Base-by-base conservation (phyloP, 2,329 filamentous ascomycete genomes). In the Phyllosticta citribraziliensis region DNA sequence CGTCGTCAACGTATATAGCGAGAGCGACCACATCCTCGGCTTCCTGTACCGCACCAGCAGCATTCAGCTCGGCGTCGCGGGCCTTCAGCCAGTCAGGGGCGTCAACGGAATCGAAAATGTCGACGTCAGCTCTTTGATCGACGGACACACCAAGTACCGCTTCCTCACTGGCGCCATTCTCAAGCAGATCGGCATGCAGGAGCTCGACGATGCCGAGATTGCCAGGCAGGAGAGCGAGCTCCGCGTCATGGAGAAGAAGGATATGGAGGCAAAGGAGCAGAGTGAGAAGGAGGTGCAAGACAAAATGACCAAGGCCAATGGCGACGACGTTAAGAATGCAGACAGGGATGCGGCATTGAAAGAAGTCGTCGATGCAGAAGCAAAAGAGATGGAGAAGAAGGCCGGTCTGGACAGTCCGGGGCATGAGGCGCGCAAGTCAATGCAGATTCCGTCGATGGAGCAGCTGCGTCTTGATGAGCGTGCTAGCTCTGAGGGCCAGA, bases 31-130 rank as follows among this genome's bases (percentile, higher is more conserved):
- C 68, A 85, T 97, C 33, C 84, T 97, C 1, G 91, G 85, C 0
- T 93, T 96, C 70, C 78, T 96, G 19, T 96, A 97, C 72, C 85
- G 92, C 53, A 87, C 90, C 2, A 91, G 88, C 51, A 91, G 87
- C 62, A 82, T 96, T 27, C 88, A 94, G 65, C 82, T 89, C 51
- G 92, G 92, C 3, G 84, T 96, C 52, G 91, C 91, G 0, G 93
- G 92, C 0, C 77, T 97, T 1, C 88, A 96, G 70, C 80, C 84
- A 33, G 83, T 95, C 24, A 75, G 84, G 62, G 82, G 80, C 9
- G 83, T 92, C 17, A 80, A 83, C 5, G 87, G 87, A 2, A 80
- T 94, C 0, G 76, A 82, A 61, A 84, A 82, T 35, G 76, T 83
- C 14, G 80, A 83, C 64, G 77, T 82, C 22, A 79, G 74, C 12